Evolutionary conservation across 495 filamentous ascomycete species (phyloP), one percentile per base, ranked within the genome.

Genomic region (Daldinia decipiens): DNA sequence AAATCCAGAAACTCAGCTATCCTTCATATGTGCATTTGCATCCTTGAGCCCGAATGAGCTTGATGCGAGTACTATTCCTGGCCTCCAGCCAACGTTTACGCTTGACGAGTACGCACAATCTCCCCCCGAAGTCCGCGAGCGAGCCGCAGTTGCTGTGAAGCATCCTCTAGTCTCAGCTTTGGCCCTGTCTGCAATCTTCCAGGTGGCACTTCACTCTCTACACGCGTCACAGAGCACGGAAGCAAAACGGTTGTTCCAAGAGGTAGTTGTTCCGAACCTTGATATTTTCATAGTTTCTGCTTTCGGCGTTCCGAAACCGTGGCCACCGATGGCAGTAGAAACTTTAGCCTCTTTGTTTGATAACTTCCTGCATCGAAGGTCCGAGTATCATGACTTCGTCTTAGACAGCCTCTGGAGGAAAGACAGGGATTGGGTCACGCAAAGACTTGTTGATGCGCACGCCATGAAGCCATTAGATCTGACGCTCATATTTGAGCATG

Each of bases 151-250:
- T 50, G 93, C 93, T 15, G 86, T 89, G n/a, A 91, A 88, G 62
- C 94, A 97, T 50, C 93, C 95, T 21, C 85, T 97, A 31, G 92
- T 96, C 39, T 99, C 96, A 9, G 83, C 93, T 54, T 92, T 93
- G 67, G 96, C 94, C 8, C 86, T 97, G 12, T 89, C 88, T 43
- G 92, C 92, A 29, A 87, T 95, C 31, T 93, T 95, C 74, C 87
- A 93, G 75, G 85, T 95, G 8, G 91, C 89, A 2, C 80, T 94
- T 55, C 88, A 91, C 68, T 88, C 87, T 4, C 79, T 87, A 45
- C 83, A 87, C 62, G 84, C 89, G 13, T 91, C 88, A 69, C 86
- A 88, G 59, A 87, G 87, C 26, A 79, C 81, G 11, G 91, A 92
- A 74, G 90, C 89, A 43, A 89, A 88, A 72, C 82, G 88, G 40